Evolutionary conservation across 495 filamentous ascomycete genomes (phyloP), one percentile per base, ranked within the genome.

Genomic region (Talaromyces stipitatus): DNA sequence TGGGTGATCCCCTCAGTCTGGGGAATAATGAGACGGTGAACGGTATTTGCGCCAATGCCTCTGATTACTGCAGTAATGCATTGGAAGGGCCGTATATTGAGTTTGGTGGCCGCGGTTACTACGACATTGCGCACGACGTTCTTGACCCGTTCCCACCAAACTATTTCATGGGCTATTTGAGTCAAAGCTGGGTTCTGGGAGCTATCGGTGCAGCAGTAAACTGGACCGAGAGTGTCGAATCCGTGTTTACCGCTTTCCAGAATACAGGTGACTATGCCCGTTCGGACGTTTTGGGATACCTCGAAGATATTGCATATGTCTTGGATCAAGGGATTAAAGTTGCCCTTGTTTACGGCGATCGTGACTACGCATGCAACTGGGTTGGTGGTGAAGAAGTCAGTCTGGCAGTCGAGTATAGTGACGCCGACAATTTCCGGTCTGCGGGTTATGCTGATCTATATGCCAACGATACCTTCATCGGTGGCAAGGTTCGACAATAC

Each of bases 161-260:
- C 32, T 84, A 76, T 54, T 87, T 80, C 61, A 55, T 82, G 9
- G 85, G 86, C 30, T 90, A 81, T 64, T 66, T 91, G 57, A 86
- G 81, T 64, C 80, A 82, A 47, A 73, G 76, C 30, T 76, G 73
- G 32, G 81, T 91, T 5, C 85, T 86, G 58, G 62, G 72, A 0
- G 82, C 84, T 0, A 78, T 91, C 54, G 86, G 88, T 9, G 77
- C 82, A 1, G 78, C 77, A 0, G 68, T 88, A 50, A 92, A 91
- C 65, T 90, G 72, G 70, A 88, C 86, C 14, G 65, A 78, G 48
- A 75, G 73, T 0, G 76, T 67, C 30, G 54, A 63, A 23, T 69
- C 69, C 24, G 82, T 86, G 7, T 76, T 74, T 29, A 24, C 61
- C 0, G 82, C 71, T 4, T 89, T 90, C 60, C 55, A 61, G 0